Evolutionary conservation across 1,284 basidiomycete species (phyloP).

Genomic region (Mrakiaceae sp.): DNA sequence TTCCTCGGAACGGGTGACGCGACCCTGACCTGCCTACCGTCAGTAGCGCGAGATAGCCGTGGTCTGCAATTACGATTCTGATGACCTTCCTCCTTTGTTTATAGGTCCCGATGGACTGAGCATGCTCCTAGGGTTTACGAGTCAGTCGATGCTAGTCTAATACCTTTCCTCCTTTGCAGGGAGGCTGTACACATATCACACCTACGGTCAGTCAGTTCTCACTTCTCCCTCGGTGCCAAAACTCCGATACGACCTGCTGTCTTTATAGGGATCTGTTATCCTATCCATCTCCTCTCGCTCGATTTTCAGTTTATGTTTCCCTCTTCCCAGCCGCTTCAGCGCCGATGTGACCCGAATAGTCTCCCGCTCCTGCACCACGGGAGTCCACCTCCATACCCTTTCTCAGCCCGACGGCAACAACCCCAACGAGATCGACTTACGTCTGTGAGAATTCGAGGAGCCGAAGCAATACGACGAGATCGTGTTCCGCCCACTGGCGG

Average conservation of each 20-base stretch:
- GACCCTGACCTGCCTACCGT: conserved; percentile 36
- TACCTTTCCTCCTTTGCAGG: background rate
- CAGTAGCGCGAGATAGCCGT: conserved; percentile 27
- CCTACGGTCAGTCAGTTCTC: conserved; percentile 26
- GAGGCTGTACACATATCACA: conserved; percentile 35
- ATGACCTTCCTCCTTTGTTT: too few relatives aligned
- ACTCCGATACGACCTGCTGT: too few relatives aligned
- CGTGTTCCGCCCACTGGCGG: conserved; percentile 48
- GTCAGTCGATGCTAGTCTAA: too few relatives aligned
- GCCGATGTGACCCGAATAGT: conserved; percentile 31
- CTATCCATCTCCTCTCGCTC: conserved; percentile 31
- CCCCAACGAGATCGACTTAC: conserved; percentile 25
- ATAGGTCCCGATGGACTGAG: too few relatives aligned
- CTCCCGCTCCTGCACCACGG: conserved; percentile 23
- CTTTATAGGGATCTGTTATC: conserved; percentile 24
- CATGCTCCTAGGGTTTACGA: too few relatives aligned
- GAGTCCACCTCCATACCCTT: conserved; percentile 29
- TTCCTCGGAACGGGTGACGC: conserved; percentile 39
- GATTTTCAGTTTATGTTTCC: conserved; percentile 26
- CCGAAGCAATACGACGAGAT: conserved; percentile 51
- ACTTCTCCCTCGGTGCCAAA: background rate
- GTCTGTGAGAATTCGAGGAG: conserved; percentile 19
- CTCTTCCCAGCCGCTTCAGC: conserved; percentile 29
- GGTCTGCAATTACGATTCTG: too few relatives aligned
- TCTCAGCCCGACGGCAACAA: conserved; percentile 23